Percentiles rank a stretch among this genome's conserved stretches.
These are phyloP conservation scores for Trametes hirsuta DNA, from an alignment of 1,284 basidiomycete species.

Conservation along the genomic window DNA sequence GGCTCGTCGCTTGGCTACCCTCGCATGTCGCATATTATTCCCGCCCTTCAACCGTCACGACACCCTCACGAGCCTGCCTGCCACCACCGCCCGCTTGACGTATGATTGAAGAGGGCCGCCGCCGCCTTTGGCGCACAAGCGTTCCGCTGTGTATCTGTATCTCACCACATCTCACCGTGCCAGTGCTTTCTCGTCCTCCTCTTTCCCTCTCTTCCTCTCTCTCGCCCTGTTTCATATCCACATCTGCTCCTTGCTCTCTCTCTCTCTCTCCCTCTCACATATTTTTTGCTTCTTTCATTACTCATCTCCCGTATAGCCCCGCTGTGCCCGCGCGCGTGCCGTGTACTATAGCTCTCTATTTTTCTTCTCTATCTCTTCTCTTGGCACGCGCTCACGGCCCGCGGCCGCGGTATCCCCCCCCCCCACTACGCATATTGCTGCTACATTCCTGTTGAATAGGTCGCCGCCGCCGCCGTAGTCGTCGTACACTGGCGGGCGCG, in stretches of 20 bases:
- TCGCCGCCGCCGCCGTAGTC: neutral
- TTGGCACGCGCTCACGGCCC: neutral
- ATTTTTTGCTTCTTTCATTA: neutral
- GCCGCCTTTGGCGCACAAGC: neutral
- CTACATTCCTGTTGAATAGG: neutral
- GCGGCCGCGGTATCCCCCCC: neutral
- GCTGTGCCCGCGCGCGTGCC: constrained; percentile 5
- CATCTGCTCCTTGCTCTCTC: neutral
- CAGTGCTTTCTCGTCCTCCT: neutral
- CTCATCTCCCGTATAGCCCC: neutral
- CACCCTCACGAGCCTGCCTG: neutral
- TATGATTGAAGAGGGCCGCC: neutral
- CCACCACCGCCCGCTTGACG: neutral
- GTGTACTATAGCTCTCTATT: constrained; percentile 17
- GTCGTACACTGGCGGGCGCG: neutral
- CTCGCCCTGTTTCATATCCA: neutral
- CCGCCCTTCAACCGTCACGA: neutral
- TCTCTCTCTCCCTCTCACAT: neutral
- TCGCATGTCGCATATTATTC: constrained; percentile 18
- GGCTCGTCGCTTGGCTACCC: constrained; percentile 10
- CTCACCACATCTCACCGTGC: neutral
- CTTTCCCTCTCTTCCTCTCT: neutral
- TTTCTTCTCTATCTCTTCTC: neutral
- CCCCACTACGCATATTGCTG: neutral
- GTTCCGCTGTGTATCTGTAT: constrained; percentile 8